Base-by-base conservation (phyloP, 2,329 filamentous ascomycete genomes). In the Hypoxylon sp. region DNA sequence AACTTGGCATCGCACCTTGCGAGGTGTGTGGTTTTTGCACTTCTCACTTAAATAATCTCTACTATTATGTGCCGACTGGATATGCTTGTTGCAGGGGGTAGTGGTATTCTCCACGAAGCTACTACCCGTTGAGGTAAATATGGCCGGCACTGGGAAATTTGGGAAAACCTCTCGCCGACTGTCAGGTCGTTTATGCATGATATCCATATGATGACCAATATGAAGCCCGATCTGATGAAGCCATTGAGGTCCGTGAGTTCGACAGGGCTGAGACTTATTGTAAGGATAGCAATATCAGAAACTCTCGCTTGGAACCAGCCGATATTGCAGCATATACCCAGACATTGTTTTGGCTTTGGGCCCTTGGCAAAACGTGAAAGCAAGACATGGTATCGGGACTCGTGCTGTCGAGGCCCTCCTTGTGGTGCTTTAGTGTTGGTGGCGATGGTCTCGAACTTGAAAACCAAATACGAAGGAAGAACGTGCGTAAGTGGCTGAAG, bases 231-330 rank as follows among this genome's bases (percentile, higher is more conserved):
- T 61, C 50, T 46, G 51, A 56, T 52, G 32, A 61, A 54, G 58
- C 47, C 30, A 41, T 48, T n/a, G 47, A 27, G 43, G 50, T 67
- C 58, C 56, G 52, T 63, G 61, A 48, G 65, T 50, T 68, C 50
- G 56, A 69, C 71, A 73, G 62, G 71, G 70, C 71, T 74, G 71
- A 74, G 68, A 73, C 70, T 65, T 55, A 25, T 50, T 39, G 25
- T 54, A 14, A 32, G 56, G 45, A 57, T 47, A 54, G 16, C 41
- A 47, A 52, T 60, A 61, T 48, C 48, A 30, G 19, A 46, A 16
- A 51, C 51, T 27, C 41, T 66, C 51, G 61, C 41, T 55, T 65
- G 30, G 46, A 47, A 53, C 43, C 37, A 48, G 41, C 47, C 61
- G 59, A 55, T 32, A 12, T 48, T 25, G 29, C 37, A 21, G 34